Conservation (phyloP, 2,329 filamentous ascomycete species). For the Colletotrichum sidae region DNA sequence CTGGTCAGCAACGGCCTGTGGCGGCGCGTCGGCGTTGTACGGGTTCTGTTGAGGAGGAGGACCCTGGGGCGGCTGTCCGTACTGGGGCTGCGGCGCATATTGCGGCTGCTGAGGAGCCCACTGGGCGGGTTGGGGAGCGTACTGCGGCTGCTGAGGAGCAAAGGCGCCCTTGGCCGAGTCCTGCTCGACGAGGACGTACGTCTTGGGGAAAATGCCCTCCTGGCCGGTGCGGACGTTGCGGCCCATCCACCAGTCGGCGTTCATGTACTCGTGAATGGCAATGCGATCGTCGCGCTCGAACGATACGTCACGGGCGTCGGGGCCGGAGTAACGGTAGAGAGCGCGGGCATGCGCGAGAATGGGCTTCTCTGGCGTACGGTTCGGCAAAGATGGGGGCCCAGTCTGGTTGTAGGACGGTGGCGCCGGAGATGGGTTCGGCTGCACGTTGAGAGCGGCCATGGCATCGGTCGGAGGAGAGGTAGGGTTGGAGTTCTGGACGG, state of each 20-base stretch:
- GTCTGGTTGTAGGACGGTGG: conserved; percentile 66
- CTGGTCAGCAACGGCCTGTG: conserved; percentile 76
- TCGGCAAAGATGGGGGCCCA: conserved; percentile 54
- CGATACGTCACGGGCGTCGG: conserved; percentile 84
- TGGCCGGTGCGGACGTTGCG: conserved; percentile 83
- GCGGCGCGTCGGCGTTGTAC: conserved; percentile 78
- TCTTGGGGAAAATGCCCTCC: conserved; percentile 95
- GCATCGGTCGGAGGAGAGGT: conserved; percentile 49
- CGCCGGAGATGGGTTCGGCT: conserved; percentile 49
- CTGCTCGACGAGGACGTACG: conserved; percentile 83
- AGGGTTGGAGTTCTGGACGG: conserved; percentile 44
- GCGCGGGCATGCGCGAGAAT: conserved; percentile 81
- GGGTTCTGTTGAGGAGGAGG: conserved; percentile 66
- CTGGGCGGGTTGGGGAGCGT: conserved; percentile 40
- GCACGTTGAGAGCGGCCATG: conserved; percentile 56
- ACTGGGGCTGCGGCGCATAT: conserved; percentile 47
- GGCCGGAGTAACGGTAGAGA: conserved; percentile 83
- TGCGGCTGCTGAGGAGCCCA: conserved; percentile 40
- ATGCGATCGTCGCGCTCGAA: conserved; percentile 86
- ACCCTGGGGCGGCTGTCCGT: conserved; percentile 55
- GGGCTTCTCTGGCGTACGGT: conserved; percentile 58
- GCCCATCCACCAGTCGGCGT: conserved; percentile 97
- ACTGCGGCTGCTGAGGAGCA: conserved; percentile 40
- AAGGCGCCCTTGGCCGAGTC: conserved; percentile 55
- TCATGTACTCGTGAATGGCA: conserved; percentile 90